A percentile compares a stretch with the other conserved stretches of the same genome.
Evolutionary conservation across 2,329 filamentous ascomycete genomes (phyloP).

Genomic region (Alternaria dauci): DNA sequence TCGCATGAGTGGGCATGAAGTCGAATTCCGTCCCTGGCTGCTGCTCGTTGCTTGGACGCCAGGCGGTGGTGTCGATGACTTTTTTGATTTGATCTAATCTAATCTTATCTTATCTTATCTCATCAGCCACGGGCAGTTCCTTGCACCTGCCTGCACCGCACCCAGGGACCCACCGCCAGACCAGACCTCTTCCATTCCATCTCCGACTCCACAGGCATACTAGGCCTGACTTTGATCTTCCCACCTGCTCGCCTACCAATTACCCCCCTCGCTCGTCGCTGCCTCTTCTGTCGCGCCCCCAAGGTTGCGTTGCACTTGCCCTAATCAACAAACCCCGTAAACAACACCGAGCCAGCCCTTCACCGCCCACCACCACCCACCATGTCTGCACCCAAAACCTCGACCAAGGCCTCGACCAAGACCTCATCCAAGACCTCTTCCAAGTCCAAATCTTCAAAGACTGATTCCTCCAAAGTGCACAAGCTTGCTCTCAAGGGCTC

Average conservation of each 20-base stretch:
- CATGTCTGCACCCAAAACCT: slow-evolving; percentile 46
- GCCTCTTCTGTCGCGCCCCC: neutral
- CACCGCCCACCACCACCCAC: slow-evolving; percentile 9
- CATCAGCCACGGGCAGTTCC: slow-evolving; percentile 16
- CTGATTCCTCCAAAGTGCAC: slow-evolving; percentile 86
- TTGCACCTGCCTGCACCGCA: slow-evolving; percentile 12
- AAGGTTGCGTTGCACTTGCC: slow-evolving; percentile 32
- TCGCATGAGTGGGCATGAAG: slow-evolving; percentile 57
- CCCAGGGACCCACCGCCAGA: slow-evolving; percentile 23
- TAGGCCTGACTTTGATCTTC: slow-evolving; percentile 3
- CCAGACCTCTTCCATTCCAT: slow-evolving; percentile 11
- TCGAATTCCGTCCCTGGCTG: slow-evolving; percentile 16
- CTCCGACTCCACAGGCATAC: slow-evolving; percentile 7
- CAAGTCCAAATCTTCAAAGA: slow-evolving; percentile 50
- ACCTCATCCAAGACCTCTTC: slow-evolving; percentile 31
- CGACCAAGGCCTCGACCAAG: slow-evolving; percentile 29
- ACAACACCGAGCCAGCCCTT: slow-evolving; percentile 26
- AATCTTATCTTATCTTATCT: slow-evolving; percentile 34
- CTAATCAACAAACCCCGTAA: slow-evolving; percentile 40
- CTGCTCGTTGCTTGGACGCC: slow-evolving; percentile 10
- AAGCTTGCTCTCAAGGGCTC: slow-evolving; percentile 89
- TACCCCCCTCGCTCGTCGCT: neutral
- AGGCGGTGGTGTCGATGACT: slow-evolving; percentile 11
- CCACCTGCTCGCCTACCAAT: neutral
- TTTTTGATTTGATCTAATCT: slow-evolving; percentile 33